Evolutionary conservation across 2,329 filamentous ascomycete genomes (phyloP), one percentile per base, ranked within the genome.

Genomic region (Colletotrichum euphorbiae): DNA sequence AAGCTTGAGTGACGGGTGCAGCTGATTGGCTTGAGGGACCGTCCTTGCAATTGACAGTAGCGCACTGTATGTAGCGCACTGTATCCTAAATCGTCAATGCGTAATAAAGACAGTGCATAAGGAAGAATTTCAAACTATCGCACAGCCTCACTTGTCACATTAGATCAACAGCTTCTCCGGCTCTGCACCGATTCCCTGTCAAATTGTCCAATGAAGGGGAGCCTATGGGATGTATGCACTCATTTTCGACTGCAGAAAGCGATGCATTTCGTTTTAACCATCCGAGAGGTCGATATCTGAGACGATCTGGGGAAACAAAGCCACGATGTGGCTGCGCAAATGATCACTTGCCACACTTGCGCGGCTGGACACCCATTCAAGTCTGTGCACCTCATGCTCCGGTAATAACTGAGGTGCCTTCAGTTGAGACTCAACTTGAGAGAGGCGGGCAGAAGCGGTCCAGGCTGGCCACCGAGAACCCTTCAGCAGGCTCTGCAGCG

Each of bases 271-370:
- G 12, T 12, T 12, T 38, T 38, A 63, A 9, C 13, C 28, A 56
- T 12, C 51, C 51, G 60, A 57, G 60, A 63, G 60, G 60, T 57
- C 17, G 17, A 33, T 51, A 38, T 38, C 11, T 38, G 36, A 38
- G 36, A 38, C 36, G 36, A 38, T 38, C 36, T 38, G 36, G 69
- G 28, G 56, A 66, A 63, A 54, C 48, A 58, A 58, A 13, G 64
- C 70, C 21, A 61, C 61, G 51, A 61, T 52, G 15, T 67, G 69
- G 60, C 51, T 57, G 21, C 46, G 60, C 33, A 46, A 12, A 40
- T 15, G 11, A 15, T 38, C 36, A 57, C 50, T 57, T 17, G 60
- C 55, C 55, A 65, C 55, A 54, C 55, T 45, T 45, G 19, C 45
- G 46, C 38, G 55, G 62, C 46, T 60, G 46, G 13, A 57, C 33